Percentiles rank a stretch among this genome's conserved stretches.
phyloP scores from a whole-genome alignment of 371 early-diverging fungal genomes.

The Mucor sp. region DNA sequence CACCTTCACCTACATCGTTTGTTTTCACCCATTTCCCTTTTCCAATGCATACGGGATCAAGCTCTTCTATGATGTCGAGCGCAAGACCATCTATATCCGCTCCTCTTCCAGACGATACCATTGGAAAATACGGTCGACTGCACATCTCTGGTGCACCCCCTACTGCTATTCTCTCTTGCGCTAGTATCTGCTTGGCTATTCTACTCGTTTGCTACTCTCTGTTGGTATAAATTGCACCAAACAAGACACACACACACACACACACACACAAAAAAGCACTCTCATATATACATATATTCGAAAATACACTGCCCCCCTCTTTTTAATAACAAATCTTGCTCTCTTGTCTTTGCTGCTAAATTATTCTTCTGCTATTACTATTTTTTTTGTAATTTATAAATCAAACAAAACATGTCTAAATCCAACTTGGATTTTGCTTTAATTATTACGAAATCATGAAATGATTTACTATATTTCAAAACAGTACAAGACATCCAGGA shows the following conservation, averaged over 20 bases:
- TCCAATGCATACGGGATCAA: slow-evolving; percentile 25
- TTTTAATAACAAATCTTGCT: not conserved
- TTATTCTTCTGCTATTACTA: not conserved
- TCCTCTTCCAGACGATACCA: slow-evolving; percentile 47
- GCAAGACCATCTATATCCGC: slow-evolving; percentile 41
- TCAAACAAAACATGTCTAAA: not conserved
- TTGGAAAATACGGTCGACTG: slow-evolving; percentile 45
- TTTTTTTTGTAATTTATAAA: not conserved
- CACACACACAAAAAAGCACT: not conserved
- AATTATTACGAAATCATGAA: not conserved
- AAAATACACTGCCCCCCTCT: not conserved
- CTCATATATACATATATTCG: not conserved
- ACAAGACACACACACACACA: not conserved
- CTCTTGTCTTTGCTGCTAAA: not conserved
- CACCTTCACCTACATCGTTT: slow-evolving; percentile 34
- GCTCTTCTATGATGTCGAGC: slow-evolving; percentile 29
- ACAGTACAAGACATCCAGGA: not conserved
- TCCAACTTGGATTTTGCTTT: not conserved
- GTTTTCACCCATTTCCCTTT: slow-evolving; percentile 39
- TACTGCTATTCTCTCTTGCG: not conserved
- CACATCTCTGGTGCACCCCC: slow-evolving; percentile 32
- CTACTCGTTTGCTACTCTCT: not conserved
- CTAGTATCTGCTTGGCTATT: not conserved
- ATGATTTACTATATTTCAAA: not conserved
- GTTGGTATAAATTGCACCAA: not conserved